Percentiles rank a stretch among this genome's conserved stretches.
phyloP scores from a whole-genome alignment of 2,329 filamentous ascomycete species.

The Fonsecaea nubica region DNA sequence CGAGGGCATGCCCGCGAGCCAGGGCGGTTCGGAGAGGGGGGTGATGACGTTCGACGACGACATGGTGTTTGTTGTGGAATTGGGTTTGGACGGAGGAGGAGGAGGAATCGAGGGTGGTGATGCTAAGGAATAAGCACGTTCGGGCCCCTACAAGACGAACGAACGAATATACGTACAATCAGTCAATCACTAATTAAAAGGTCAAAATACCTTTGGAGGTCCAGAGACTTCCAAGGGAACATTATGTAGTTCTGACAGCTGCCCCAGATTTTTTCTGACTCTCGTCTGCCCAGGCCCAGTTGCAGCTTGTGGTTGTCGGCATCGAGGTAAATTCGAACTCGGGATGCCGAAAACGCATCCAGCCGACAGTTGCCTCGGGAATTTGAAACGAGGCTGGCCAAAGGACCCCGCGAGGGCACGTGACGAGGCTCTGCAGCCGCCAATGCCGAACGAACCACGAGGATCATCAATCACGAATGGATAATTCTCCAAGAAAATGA shows the following conservation, averaged over 20 bases:
- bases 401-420: neutral
- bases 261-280: neutral
- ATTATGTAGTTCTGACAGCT: neutral
- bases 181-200: too few relatives aligned
- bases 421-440: neutral
- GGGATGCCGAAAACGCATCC: neutral
- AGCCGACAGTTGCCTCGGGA: constrained; percentile 11
- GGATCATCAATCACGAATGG: neutral
- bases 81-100: neutral
- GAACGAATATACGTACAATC: too few relatives aligned
- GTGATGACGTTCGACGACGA: constrained; percentile 44
- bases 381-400: neutral
- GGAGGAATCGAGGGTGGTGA: neutral
- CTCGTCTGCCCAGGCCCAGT: neutral
- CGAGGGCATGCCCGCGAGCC: constrained; percentile 71
- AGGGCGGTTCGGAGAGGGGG: constrained; percentile 77
- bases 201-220: too few relatives aligned
- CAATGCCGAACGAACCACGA: neutral
- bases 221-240: neutral
- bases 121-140: too few relatives aligned
- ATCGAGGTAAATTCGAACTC: constrained; percentile 3
- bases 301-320: neutral
- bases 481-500: neutral
- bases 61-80: constrained; percentile 1
- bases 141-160: too few relatives aligned